Percentiles rank a stretch among this genome's conserved stretches.
Conservation (phyloP, 2,329 filamentous ascomycete species). For the Aspergillus tubingensis region DNA sequence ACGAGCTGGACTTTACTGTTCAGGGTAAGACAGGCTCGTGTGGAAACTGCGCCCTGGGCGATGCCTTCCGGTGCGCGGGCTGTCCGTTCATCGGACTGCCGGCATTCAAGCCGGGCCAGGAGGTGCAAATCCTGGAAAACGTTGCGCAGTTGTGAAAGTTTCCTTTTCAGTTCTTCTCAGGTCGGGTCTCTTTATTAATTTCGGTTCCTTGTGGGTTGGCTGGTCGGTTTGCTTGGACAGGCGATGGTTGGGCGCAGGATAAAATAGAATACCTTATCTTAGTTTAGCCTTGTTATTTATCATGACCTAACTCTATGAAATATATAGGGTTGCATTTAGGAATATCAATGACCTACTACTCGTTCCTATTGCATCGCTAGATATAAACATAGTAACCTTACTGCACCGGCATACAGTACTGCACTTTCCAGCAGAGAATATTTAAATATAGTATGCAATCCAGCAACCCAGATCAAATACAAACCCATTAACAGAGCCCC, state of each 20-base stretch:
- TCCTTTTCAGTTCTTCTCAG: neutral
- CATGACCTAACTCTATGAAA: neutral
- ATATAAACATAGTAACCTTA: too few species aligned
- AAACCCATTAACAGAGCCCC: too few species aligned
- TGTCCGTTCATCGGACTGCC: constrained; percentile 89
- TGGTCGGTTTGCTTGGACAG: neutral
- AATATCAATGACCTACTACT: neutral
- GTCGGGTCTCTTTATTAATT: neutral
- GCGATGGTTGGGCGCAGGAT: constrained; percentile 1
- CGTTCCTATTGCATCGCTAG: neutral
- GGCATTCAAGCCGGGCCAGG: constrained; percentile 95
- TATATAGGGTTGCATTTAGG: too few species aligned
- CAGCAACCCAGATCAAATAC: too few species aligned
- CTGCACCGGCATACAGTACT: too few species aligned
- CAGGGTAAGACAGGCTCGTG: constrained; percentile 94
- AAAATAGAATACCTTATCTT: constrained; percentile 7
- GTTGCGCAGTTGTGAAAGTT: constrained; percentile 70
- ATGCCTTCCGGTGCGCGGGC: constrained; percentile 76
- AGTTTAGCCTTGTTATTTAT: neutral
- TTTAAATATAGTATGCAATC: too few species aligned
- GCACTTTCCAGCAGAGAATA: too few species aligned
- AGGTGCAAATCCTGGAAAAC: constrained; percentile 84
- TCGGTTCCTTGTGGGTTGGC: neutral
- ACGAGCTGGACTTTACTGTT: constrained; percentile 94
- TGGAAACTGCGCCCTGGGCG: constrained; percentile 89